phyloP scores from a whole-genome alignment of 257 asterid genomes.

The Ligustrum vulgare region DNA sequence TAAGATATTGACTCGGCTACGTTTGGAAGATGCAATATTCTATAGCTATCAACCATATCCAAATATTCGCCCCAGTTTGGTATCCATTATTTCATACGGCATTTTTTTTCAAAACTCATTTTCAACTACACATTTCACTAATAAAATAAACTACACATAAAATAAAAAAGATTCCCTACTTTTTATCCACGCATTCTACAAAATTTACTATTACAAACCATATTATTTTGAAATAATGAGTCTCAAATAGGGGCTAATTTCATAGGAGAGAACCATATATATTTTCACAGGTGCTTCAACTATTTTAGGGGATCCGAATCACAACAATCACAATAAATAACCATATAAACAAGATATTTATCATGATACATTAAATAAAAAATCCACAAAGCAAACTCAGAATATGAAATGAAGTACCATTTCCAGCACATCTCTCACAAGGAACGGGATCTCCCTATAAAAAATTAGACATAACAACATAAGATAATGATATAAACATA shows the following conservation, averaged over 20 bases:
- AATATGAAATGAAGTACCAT: constrained; percentile 48
- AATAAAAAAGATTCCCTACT: no score
- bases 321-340: background rate
- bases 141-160: no score
- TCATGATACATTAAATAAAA: background rate
- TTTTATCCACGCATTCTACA: no score
- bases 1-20: background rate
- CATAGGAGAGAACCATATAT: background rate
- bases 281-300: background rate
- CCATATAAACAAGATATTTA: background rate
- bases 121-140: no score
- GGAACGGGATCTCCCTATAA: constrained; percentile 94
- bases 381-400: background rate
- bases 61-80: no score
- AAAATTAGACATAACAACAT: background rate
- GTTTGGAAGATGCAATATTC: background rate
- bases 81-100: no score
- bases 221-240: no score
- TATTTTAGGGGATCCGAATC: background rate
- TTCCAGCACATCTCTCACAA: constrained; percentile 87
- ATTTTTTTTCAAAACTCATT: no score
- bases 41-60: background rate
- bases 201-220: no score
- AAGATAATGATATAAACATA: background rate
- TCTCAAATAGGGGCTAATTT: no score